Conservation (phyloP, 2,329 filamentous ascomycete species). For the Stagonosporopsis vannaccii region DNA sequence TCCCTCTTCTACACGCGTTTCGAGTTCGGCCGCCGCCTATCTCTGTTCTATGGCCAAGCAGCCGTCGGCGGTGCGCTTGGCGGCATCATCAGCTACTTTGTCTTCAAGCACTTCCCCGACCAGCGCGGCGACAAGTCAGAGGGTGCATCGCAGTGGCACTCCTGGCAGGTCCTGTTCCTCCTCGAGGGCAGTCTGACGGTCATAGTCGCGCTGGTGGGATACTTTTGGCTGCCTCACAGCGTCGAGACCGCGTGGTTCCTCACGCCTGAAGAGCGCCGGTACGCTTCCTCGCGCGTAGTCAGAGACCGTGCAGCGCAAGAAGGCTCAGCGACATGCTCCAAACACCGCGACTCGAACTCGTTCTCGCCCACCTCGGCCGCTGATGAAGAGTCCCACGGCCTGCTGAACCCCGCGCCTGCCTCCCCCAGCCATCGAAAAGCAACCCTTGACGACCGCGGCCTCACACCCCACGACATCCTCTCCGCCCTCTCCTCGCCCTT, state of each 20-base stretch:
- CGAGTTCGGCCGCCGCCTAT: constrained; percentile 63
- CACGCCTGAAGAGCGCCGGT: constrained; percentile 54
- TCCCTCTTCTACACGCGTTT: constrained; percentile 66
- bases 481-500: constrained; percentile 68
- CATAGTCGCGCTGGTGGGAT: constrained; percentile 55
- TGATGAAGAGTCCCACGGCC: constrained; percentile 44
- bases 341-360: constrained; percentile 24
- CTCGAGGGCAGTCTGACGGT: constrained; percentile 59
- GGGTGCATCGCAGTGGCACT: constrained; percentile 46
- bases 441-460: constrained; percentile 53
- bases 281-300: constrained; percentile 57
- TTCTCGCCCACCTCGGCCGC: constrained; percentile 14
- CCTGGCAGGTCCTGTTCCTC: constrained; percentile 61
- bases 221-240: constrained; percentile 59
- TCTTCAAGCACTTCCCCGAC: constrained; percentile 55
- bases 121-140: constrained; percentile 20
- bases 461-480: constrained; percentile 54
- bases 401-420: constrained; percentile 32
- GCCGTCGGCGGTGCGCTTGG: constrained; percentile 64
- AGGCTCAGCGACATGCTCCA: constrained; percentile 8
- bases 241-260: constrained; percentile 62
- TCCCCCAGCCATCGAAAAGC: constrained; percentile 45
- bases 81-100: constrained; percentile 60
- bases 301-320: constrained; percentile 46
- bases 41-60: constrained; percentile 65